Base-by-base conservation (phyloP, 371 early-diverging fungal species). In the Circinella minor region DNA sequence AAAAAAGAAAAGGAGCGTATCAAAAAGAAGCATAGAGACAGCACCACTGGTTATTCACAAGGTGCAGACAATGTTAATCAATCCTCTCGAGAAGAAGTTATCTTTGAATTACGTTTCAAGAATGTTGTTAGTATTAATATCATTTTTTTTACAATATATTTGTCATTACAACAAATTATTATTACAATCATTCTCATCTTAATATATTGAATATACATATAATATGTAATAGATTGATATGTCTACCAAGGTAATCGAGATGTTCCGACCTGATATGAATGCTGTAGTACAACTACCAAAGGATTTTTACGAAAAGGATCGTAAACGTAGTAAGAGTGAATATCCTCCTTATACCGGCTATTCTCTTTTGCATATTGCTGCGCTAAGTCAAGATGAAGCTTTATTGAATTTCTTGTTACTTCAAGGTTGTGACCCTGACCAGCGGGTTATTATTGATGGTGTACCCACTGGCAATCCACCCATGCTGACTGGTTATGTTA, bases 271-370 rank as follows among this genome's bases (percentile, higher is more conserved):
- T 17, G 61, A 82, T 54, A 60, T 78, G 61, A 72, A 78, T 46
- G 37, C 71, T 5, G 36, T 48, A 34, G 64, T 79, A 1, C 67
- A 66, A 3, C 67, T 83, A 11, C 84, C 84, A 3, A 77, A 77
- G 55, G 73, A 75, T 17, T 86, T 74, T 48, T 71, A 73, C n/a
- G 68, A 76, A 18, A 57, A 69, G 0, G 73, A 79, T 27, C 79
- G 77, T 10, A 75, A 80, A 7, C 63, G 55, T 5, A 77, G 74
- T 34, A 55, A 20, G 13, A n/a, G 66, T 10, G 72, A 77, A 0
- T 82, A 82, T 61, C 84, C 86, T 10, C 10, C n/a, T n/a, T 51
- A 67, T 7, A 84, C 84, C 15, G 89, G 88, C 4, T 78, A 75
- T 57, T 73, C 74, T 20, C 75, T 77, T 14, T 70, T 88, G 51